Base-by-base conservation (phyloP, 2,329 filamentous ascomycete genomes). In the Nigrospora osmanthi region DNA sequence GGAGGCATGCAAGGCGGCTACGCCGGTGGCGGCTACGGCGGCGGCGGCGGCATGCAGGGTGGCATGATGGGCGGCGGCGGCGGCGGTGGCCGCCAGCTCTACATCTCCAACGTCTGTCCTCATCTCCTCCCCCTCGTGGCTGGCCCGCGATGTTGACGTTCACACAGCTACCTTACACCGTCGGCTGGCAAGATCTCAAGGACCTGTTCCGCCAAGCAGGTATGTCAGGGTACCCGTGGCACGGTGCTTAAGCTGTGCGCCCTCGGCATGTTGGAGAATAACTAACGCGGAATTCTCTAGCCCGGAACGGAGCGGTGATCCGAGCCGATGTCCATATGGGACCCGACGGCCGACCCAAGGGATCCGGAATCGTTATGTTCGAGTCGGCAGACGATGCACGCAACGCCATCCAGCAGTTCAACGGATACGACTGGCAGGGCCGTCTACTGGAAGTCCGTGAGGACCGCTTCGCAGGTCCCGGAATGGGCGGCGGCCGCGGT, bases 131-230 rank as follows among this genome's bases (percentile, higher is more conserved):
- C 52, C 42, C 43, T 42, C 53, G 48, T 35, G 46, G 47, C 37
- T 42, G 14, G 41, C 49, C 35, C 48, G 37, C 50, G 36, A 23
- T 54, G 52, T 55, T 68, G 45, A 65, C 55, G 44, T 46, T 54
- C 58, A 52, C 48, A 46, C 52, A 98, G 93, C 87, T 98, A 57
- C 93, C 93, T 16, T 98, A 90, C 72, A 95, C 89, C 54, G 88
- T 95, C 58, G 93, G 93, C 64, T 98, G 93, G 93, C 93, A 98
- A 71, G 93, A 98, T 68, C 73, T 98, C 57, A 98, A 98, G 73
- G 93, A 98, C 68, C 78, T 98, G 55, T 98, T 98, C 78, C 87
- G 93, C 62, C 90, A 96, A 78, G 90, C 93, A 71, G 88, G 90
- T 95, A 76, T 78, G 89, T 76, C 11, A 38, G 4, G 23, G 7